phyloP scores from a whole-genome alignment of 192 early-diverging fungal genomes.

The Funneliformis mosseae region DNA sequence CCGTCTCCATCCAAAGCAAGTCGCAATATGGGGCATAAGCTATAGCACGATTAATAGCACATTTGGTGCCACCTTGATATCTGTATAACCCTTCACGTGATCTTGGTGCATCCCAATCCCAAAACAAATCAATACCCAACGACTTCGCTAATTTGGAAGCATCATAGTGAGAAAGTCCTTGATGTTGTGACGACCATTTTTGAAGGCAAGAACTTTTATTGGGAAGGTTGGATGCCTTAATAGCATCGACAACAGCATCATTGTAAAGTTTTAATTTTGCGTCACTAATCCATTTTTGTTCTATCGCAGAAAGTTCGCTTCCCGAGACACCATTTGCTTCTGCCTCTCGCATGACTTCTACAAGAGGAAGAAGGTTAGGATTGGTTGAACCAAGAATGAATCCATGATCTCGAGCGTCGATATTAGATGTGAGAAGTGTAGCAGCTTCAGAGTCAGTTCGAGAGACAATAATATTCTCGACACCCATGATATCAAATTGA shows the following conservation, averaged over 20 bases:
- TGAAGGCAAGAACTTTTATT: conserved; percentile 43
- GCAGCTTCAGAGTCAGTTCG: conserved; percentile 98
- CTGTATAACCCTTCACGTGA: conserved; percentile 96
- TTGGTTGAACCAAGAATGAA: conserved; percentile 96
- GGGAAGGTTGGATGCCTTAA: conserved; percentile 66
- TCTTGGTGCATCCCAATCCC: conserved; percentile 89
- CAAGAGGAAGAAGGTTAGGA: conserved; percentile 69
- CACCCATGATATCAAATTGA: conserved; percentile 98
- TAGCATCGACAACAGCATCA: conserved; percentile 72
- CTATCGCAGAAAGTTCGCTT: conserved; percentile 5
- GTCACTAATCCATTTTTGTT: conserved; percentile 19
- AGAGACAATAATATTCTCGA: conserved; percentile 90
- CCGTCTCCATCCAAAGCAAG: conserved; percentile 96
- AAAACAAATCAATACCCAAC: conserved; percentile 72
- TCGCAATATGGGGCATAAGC: conserved; percentile 84
- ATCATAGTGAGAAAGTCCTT: conserved; percentile 76
- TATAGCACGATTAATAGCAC: conserved; percentile 79
- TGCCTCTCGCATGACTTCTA: conserved; percentile 43
- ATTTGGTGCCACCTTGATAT: conserved; percentile 92
- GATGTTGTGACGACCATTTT: conserved; percentile 52
- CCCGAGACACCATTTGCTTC: background rate
- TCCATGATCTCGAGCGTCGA: conserved; percentile 92
- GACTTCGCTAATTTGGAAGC: conserved; percentile 79
- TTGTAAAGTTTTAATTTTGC: conserved; percentile 17
- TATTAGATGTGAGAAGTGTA: conserved; percentile 93